phyloP scores from a whole-genome alignment of 2,329 filamentous ascomycete genomes.

The Colletotrichum somersetense region DNA sequence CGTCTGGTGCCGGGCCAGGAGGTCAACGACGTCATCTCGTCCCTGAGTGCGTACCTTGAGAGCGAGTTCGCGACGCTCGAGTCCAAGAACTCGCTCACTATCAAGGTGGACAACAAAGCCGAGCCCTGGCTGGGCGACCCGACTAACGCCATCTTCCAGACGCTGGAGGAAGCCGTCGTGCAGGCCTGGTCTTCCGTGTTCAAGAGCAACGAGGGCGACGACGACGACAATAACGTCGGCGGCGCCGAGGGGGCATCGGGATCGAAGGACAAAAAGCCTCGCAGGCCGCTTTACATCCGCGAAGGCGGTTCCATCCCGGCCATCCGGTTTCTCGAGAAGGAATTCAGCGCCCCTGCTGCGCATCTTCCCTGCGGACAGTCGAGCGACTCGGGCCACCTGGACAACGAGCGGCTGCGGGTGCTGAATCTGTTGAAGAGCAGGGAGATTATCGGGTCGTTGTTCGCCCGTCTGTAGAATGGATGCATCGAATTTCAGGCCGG shows the following conservation, averaged over 20 bases:
- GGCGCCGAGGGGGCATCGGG: background rate
- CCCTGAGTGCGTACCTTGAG: constrained; percentile 75
- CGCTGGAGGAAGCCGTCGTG: constrained; percentile 86
- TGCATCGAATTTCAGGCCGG: background rate
- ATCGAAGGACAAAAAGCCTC: constrained; percentile 50
- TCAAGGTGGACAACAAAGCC: constrained; percentile 91
- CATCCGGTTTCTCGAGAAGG: constrained; percentile 94
- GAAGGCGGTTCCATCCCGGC: constrained; percentile 96
- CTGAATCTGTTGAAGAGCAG: constrained; percentile 91
- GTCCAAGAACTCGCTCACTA: constrained; percentile 82
- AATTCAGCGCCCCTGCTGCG: constrained; percentile 90
- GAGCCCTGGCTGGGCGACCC: constrained; percentile 97
- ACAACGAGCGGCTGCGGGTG: constrained; percentile 92
- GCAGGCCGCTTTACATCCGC: constrained; percentile 88
- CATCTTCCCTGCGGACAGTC: constrained; percentile 95
- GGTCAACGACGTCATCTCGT: constrained; percentile 78
- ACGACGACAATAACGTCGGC: background rate
- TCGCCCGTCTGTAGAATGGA: constrained; percentile 69
- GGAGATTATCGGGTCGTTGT: constrained; percentile 91
- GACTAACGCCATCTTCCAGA: constrained; percentile 89
- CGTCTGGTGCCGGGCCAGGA: constrained; percentile 95
- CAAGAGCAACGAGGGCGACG: constrained; percentile 45
- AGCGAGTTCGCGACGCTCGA: constrained; percentile 79
- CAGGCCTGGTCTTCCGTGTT: constrained; percentile 80
- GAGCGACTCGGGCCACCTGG: constrained; percentile 92